Evolutionary conservation across 192 early-diverging fungal genomes (phyloP).

Genomic region (Mortierella hygrophila): DNA sequence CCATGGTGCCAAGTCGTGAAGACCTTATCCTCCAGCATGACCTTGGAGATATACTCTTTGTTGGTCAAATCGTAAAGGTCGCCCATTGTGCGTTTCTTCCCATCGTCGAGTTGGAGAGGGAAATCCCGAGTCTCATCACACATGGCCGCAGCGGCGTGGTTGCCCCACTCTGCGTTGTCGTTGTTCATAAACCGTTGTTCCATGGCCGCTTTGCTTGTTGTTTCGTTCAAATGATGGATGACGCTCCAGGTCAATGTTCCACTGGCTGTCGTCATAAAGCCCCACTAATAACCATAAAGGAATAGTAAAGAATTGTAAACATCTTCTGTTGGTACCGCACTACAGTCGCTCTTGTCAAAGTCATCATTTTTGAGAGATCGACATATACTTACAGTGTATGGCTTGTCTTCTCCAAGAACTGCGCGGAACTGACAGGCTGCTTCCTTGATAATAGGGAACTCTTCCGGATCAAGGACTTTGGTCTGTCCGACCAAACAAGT

Average conservation of each 20-base stretch:
- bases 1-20: slow-evolving; percentile 17
- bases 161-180: slow-evolving; percentile 21
- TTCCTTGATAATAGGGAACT: slow-evolving; percentile 6
- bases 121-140: neutral
- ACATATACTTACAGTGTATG: slow-evolving; percentile 10
- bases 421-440: neutral
- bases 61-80: slow-evolving; percentile 3
- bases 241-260: slow-evolving; percentile 17
- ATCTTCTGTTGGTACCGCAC: neutral
- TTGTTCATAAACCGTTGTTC: neutral
- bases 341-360: no score
- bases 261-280: neutral
- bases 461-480: neutral
- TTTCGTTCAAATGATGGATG: slow-evolving; percentile 1
- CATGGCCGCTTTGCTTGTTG: neutral
- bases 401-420: slow-evolving; percentile 7
- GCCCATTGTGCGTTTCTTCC: neutral
- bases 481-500: slow-evolving; percentile 29
- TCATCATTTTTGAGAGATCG: neutral
- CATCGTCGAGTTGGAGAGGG: neutral
- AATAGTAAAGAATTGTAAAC: neutral
- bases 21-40: slow-evolving; percentile 20
- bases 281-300: slow-evolving; percentile 9
- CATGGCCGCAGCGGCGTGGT: neutral
- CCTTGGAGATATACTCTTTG: neutral